A percentile compares a stretch with the other conserved stretches of the same genome.
Conservation (phyloP, 192 early-diverging fungal species). For the Umbelopsis ramanniana region DNA sequence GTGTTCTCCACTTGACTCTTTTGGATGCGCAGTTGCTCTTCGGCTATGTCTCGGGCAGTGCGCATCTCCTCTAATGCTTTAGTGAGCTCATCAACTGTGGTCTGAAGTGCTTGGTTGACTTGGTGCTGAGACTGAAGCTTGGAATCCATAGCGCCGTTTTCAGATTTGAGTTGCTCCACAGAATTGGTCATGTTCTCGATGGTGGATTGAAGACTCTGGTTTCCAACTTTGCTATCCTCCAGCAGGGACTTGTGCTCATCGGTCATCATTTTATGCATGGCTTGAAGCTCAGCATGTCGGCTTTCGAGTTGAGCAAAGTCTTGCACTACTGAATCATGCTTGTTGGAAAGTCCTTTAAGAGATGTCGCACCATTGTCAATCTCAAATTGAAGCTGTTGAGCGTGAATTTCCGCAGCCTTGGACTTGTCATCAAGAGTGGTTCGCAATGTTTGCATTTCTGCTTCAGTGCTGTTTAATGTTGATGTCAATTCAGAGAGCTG, state of each 20-base stretch:
- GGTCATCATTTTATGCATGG: not conserved
- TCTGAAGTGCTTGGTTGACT: not conserved
- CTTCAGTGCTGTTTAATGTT: not conserved
- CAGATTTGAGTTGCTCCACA: not conserved
- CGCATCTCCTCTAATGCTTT: not conserved
- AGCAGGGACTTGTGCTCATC: not conserved
- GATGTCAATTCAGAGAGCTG: conserved; percentile 3
- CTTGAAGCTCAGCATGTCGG: not conserved
- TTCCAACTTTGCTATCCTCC: not conserved
- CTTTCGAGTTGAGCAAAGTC: not conserved
- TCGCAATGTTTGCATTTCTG: not conserved
- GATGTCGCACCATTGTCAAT: not conserved
- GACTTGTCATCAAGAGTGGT: not conserved
- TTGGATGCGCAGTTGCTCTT: not conserved
- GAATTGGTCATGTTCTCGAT: not conserved
- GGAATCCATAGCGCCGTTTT: not conserved
- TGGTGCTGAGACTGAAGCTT: not conserved
- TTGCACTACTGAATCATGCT: not conserved
- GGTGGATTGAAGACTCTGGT: not conserved
- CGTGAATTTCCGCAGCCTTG: not conserved
- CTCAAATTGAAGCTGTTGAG: not conserved
- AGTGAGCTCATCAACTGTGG: not conserved
- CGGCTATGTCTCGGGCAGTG: not conserved
- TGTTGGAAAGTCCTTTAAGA: not conserved
- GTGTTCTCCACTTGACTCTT: not conserved